Evolutionary conservation across 2,329 filamentous ascomycete genomes (phyloP).

Genomic region (Cladobotryum mycophilum): DNA sequence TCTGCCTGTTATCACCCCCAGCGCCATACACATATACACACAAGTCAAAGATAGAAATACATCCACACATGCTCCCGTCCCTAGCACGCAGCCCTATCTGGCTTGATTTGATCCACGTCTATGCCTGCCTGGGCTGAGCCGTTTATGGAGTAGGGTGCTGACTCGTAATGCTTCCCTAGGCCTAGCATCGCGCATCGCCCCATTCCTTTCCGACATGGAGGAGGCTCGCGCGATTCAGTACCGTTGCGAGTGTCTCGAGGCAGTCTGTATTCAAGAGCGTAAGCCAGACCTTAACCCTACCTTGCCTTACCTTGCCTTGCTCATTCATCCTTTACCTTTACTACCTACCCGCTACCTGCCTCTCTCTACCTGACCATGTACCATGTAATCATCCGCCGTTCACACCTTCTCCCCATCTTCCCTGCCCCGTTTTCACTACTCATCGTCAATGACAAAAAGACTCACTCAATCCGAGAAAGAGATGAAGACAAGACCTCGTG

Average conservation of each 20-base stretch:
- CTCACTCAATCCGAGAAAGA: not conserved
- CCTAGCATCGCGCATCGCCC: conserved; percentile 26
- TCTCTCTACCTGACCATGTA: not conserved
- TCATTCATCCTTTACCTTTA: conserved; percentile 3
- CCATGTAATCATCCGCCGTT: not conserved
- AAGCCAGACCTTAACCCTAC: conserved; percentile 14
- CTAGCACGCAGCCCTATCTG: not conserved
- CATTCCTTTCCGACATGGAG: conserved; percentile 47
- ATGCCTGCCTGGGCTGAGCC: not conserved
- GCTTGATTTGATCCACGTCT: not conserved
- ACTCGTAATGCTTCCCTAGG: conserved; percentile 17
- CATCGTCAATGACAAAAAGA: conserved; percentile 6
- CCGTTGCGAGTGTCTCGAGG: conserved; percentile 53
- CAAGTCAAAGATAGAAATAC: not conserved
- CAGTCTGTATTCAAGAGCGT: conserved; percentile 38
- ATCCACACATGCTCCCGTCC: not conserved
- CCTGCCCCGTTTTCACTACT: conserved; percentile 6
- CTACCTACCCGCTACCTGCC: conserved; percentile 3
- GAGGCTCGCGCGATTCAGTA: conserved; percentile 53
- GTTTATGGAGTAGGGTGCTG: conserved; percentile 5
- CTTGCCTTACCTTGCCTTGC: conserved; percentile 1
- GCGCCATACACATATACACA: not conserved
- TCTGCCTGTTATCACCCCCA: not conserved
- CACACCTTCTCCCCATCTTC: conserved; percentile 5
- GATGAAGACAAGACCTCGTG: not conserved